These are phyloP conservation scores for Xylaria scruposa DNA, from an alignment of 495 filamentous ascomycete species.

Conservation along the genomic window DNA sequence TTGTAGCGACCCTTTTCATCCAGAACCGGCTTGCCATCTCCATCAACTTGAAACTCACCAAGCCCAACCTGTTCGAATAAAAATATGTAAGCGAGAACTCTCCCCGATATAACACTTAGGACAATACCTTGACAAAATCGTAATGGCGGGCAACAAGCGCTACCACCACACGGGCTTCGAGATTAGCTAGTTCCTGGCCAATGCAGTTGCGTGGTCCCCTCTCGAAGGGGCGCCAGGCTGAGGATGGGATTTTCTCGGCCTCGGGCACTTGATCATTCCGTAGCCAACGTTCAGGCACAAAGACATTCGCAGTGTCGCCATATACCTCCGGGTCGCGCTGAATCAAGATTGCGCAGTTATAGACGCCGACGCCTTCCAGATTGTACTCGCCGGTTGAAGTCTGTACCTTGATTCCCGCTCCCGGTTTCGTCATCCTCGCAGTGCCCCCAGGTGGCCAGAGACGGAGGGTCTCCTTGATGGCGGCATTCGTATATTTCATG, in stretches of 20 bases:
- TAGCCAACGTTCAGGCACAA: constrained; percentile 61
- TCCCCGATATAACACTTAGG: not conserved
- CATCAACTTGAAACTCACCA: constrained; percentile 41
- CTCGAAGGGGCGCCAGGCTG: constrained; percentile 55
- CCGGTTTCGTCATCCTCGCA: constrained; percentile 29
- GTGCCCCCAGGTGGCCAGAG: constrained; percentile 41
- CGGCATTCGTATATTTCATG: constrained; percentile 46
- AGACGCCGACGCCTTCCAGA: constrained; percentile 53
- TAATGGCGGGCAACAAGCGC: constrained; percentile 48
- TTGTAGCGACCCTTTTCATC: constrained; percentile 51
- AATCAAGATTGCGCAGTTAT: constrained; percentile 49
- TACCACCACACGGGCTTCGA: constrained; percentile 47
- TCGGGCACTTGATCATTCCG: constrained; percentile 34
- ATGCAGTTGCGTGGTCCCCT: constrained; percentile 63
- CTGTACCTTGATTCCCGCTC: constrained; percentile 33
- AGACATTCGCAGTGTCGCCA: constrained; percentile 54
- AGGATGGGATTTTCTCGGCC: constrained; percentile 3
- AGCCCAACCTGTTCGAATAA: constrained; percentile 35
- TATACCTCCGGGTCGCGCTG: constrained; percentile 62
- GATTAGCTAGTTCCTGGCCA: constrained; percentile 60
- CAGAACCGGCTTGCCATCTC: constrained; percentile 33
- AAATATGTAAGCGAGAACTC: not conserved
- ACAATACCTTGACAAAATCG: constrained; percentile 50
- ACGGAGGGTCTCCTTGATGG: constrained; percentile 53
- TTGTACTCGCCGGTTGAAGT: constrained; percentile 59